Percentiles rank a stretch among this genome's conserved stretches.
Conservation (phyloP, 345 rosid species). For the Nephelium lappaceum region DNA sequence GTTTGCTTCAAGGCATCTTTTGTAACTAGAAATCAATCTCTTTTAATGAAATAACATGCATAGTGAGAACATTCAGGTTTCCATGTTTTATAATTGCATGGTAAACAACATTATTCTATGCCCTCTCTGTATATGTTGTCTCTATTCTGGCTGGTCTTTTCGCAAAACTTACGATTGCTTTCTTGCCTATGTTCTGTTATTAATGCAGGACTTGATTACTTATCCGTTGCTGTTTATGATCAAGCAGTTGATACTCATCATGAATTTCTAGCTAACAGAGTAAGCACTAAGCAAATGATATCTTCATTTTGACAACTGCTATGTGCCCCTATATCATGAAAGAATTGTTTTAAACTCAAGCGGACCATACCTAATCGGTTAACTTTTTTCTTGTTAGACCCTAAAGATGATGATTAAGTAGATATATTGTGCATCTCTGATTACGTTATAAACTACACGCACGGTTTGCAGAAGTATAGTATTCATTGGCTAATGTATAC, state of each 20-base stretch:
- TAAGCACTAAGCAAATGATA: conserved; percentile 26
- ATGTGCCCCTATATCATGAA: neutral
- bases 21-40: neutral
- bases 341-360: neutral
- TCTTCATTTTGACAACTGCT: neutral
- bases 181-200: neutral
- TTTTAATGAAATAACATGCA: too few relatives aligned
- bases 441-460: neutral
- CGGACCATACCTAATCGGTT: neutral
- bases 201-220: conserved; percentile 68
- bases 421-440: neutral
- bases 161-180: neutral
- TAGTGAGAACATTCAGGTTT: too few relatives aligned
- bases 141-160: neutral
- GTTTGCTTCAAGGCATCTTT: too few relatives aligned
- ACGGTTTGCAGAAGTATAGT: neutral
- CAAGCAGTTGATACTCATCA: conserved; percentile 46
- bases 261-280: conserved; percentile 49
- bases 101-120: too few relatives aligned
- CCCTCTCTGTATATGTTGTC: neutral
- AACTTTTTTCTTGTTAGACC: neutral
- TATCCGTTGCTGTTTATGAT: conserved; percentile 73
- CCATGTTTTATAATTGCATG: too few relatives aligned
- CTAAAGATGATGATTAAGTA: neutral
- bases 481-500: neutral